These are phyloP conservation scores for Solanum hybrid DNA, from an alignment of 305 asterid species.

Conservation along the genomic window DNA sequence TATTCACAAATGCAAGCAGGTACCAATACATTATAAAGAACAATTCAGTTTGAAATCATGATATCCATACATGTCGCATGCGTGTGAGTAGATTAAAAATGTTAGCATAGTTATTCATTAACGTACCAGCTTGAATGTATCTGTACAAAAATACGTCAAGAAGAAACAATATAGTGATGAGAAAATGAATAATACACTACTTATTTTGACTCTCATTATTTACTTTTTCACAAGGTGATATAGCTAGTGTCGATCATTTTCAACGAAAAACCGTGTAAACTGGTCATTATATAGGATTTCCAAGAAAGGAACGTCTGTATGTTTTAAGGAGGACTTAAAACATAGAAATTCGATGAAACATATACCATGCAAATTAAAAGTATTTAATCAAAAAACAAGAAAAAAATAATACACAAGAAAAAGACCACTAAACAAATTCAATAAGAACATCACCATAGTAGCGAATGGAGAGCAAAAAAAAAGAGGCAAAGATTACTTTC, in stretches of 20 bases:
- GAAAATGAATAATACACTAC: background rate
- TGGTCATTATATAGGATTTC: background rate
- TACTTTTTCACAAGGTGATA: background rate
- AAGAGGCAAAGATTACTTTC: background rate
- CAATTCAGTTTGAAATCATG: background rate
- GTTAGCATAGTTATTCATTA: constrained; percentile 84
- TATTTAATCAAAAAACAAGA: no score
- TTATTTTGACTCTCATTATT: no score
- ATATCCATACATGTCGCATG: constrained; percentile 64
- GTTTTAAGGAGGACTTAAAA: background rate
- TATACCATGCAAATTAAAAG: background rate
- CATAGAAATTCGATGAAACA: background rate
- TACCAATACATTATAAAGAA: background rate
- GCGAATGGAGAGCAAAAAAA: background rate
- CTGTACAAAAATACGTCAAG: constrained; percentile 28
- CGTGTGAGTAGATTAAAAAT: constrained; percentile 85
- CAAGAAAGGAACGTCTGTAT: background rate
- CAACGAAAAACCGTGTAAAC: background rate
- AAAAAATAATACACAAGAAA: no score
- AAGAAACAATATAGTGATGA: background rate
- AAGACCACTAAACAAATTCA: background rate
- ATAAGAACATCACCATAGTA: background rate
- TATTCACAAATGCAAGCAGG: background rate
- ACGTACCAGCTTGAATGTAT: constrained; percentile 56
- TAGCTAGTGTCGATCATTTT: background rate